Percentiles rank a stretch among this genome's conserved stretches.
Evolutionary conservation across 1,284 basidiomycete species (phyloP).

Genomic region (Bjerkandera adusta): DNA sequence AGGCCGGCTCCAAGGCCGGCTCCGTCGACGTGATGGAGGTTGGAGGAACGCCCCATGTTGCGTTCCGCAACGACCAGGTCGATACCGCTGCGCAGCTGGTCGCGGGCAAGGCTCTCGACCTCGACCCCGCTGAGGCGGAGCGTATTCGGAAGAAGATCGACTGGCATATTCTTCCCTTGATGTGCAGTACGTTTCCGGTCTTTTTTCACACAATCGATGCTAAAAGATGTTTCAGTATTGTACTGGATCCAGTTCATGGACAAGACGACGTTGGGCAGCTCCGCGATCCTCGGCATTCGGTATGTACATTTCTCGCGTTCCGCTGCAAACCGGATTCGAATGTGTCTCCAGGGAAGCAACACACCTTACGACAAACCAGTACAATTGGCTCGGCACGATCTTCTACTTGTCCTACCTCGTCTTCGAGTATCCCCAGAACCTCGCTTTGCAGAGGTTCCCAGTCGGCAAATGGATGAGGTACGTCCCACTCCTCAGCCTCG

Average conservation of each 20-base stretch:
- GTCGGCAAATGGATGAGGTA: conserved; percentile 68
- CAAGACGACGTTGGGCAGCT: conserved; percentile 67
- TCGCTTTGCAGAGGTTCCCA: conserved; percentile 74
- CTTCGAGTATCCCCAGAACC: conserved; percentile 73
- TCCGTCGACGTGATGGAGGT: conserved; percentile 1
- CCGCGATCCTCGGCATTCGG: conserved; percentile 67
- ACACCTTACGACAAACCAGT: conserved; percentile 32
- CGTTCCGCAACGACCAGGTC: conserved; percentile 30
- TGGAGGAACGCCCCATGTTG: conserved; percentile 10
- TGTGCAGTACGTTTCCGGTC: conserved; percentile 54
- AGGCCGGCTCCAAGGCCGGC: conserved; percentile 7
- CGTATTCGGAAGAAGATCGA: conserved; percentile 66
- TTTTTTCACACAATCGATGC: not conserved
- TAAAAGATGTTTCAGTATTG: conserved; percentile 36
- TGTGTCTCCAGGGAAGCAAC: conserved; percentile 30
- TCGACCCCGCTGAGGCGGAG: conserved; percentile 48
- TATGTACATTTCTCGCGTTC: conserved; percentile 25
- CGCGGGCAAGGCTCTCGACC: conserved; percentile 36
- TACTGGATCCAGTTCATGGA: conserved; percentile 75
- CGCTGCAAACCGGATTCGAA: not conserved
- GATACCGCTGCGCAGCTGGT: conserved; percentile 57
- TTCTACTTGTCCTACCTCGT: conserved; percentile 67
- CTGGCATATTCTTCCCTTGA: conserved; percentile 61
- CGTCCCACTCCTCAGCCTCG: too few species aligned
- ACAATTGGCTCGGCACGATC: conserved; percentile 59